phyloP scores from a whole-genome alignment of 202 grass and related monocot species.

The Miscanthus sacchariflorus region DNA sequence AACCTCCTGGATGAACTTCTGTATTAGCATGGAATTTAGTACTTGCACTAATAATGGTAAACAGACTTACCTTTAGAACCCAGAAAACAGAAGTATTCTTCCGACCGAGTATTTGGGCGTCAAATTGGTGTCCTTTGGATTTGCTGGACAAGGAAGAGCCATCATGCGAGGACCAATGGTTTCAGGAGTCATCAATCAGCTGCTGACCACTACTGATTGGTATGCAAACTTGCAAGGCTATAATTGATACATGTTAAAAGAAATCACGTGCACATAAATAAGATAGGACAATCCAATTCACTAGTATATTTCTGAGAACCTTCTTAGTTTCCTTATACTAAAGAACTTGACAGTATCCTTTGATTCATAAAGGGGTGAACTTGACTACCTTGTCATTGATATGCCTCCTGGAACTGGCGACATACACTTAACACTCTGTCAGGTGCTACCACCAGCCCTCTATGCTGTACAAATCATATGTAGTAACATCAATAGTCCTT shows the following conservation, averaged over 20 bases:
- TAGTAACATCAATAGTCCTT: constrained; percentile 16
- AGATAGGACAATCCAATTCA: constrained; percentile 1
- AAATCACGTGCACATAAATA: constrained; percentile 32
- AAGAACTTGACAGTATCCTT: constrained; percentile 39
- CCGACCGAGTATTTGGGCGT: constrained; percentile 92
- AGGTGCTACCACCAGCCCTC: constrained; percentile 60
- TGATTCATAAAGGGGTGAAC: constrained; percentile 77
- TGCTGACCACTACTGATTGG: constrained; percentile 93
- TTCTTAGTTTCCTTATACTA: constrained; percentile 30
- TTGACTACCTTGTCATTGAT: constrained; percentile 98
- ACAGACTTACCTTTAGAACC: constrained; percentile 96
- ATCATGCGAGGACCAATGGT: constrained; percentile 99
- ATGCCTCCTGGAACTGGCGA: constrained; percentile 99
- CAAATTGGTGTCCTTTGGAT: constrained; percentile 98
- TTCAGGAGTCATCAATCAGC: constrained; percentile 95
- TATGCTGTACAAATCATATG: constrained; percentile 29
- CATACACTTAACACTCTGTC: constrained; percentile 97
- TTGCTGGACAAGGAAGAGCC: constrained; percentile 95
- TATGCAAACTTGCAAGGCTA: constrained; percentile 51
- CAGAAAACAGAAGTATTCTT: constrained; percentile 84
- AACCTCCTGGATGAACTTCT: constrained; percentile 46
- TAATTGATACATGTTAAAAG: neutral
- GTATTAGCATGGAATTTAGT: constrained; percentile 47
- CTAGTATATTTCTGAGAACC: neutral
- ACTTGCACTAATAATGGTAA: constrained; percentile 85